Percentiles rank a stretch among this genome's conserved stretches.
Evolutionary conservation across 768 basidiomycete species (phyloP).

Genomic region (Boletus subparvulus): DNA sequence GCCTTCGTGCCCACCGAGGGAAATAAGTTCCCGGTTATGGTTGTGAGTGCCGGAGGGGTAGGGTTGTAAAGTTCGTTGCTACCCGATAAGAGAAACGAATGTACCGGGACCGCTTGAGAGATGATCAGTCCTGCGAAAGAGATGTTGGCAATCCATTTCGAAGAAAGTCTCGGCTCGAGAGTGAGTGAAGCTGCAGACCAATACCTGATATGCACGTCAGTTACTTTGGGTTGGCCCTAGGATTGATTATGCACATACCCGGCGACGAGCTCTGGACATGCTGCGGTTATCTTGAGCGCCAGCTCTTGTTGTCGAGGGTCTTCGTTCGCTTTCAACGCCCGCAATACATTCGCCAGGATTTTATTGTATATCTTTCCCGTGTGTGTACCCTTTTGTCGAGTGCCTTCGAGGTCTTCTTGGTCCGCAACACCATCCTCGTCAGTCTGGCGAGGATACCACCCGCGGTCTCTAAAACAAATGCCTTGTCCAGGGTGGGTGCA

Average conservation of each 20-base stretch:
- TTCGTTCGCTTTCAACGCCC: slow-evolving; percentile 81
- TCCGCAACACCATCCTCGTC: slow-evolving; percentile 40
- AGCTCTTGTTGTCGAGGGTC: slow-evolving; percentile 84
- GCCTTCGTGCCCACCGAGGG: slow-evolving; percentile 70
- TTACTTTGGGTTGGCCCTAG: neutral
- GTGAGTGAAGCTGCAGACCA: slow-evolving; percentile 70
- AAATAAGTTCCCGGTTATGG: slow-evolving; percentile 74
- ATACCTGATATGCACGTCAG: slow-evolving; percentile 48
- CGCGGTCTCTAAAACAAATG: slow-evolving; percentile 83
- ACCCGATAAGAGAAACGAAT: slow-evolving; percentile 57
- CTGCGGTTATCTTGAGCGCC: slow-evolving; percentile 71
- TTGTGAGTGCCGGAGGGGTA: slow-evolving; percentile 68
- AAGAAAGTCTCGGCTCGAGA: slow-evolving; percentile 82
- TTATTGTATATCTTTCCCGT: slow-evolving; percentile 73
- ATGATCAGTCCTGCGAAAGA: slow-evolving; percentile 78
- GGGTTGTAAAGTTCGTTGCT: slow-evolving; percentile 55
- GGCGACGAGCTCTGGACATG: slow-evolving; percentile 84
- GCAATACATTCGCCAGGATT: slow-evolving; percentile 74
- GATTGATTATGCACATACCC: slow-evolving; percentile 46
- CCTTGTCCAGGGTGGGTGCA: slow-evolving; percentile 80
- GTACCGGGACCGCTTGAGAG: slow-evolving; percentile 67
- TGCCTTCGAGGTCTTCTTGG: slow-evolving; percentile 37
- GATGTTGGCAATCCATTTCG: slow-evolving; percentile 90
- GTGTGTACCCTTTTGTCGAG: slow-evolving; percentile 30
- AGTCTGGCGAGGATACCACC: slow-evolving; percentile 83